These are phyloP conservation scores for Amylostereum chailletii DNA, from an alignment of 1,284 basidiomycete species.

Conservation along the genomic window DNA sequence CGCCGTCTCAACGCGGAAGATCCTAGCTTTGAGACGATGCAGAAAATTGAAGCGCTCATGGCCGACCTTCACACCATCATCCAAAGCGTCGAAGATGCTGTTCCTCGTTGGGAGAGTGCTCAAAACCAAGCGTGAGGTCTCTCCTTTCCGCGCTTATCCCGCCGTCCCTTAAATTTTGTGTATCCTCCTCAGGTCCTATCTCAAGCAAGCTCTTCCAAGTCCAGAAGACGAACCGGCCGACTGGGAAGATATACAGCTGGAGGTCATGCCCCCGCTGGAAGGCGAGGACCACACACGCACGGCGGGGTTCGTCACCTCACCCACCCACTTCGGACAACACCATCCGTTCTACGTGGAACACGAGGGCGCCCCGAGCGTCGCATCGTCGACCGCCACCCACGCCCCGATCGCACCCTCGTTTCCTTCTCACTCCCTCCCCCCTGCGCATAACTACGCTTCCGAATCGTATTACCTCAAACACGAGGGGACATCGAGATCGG, in stretches of 20 bases:
- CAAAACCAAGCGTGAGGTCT: conserved; percentile 18
- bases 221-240: conserved; percentile 5
- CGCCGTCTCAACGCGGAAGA: conserved; percentile 5
- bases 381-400: neutral
- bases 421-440: neutral
- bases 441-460: too few relatives aligned
- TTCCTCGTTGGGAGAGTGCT: conserved; percentile 20
- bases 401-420: neutral
- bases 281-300: neutral
- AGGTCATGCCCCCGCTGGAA: neutral
- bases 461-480: too few relatives aligned
- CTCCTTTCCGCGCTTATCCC: neutral
- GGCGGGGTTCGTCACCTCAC: neutral
- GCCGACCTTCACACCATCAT: conserved; percentile 17
- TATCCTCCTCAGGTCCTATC: conserved; percentile 2
- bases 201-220: conserved; percentile 9
- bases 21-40: conserved; percentile 8
- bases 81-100: conserved; percentile 17
- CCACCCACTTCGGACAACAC: neutral
- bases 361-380: neutral
- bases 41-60: conserved; percentile 13
- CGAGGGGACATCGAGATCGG: too few relatives aligned
- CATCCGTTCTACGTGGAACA: neutral
- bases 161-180: neutral
- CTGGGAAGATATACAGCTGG: neutral